Evolutionary conservation across 345 rosid genomes (phyloP).

Genomic region (Capsella bursapastoris): DNA sequence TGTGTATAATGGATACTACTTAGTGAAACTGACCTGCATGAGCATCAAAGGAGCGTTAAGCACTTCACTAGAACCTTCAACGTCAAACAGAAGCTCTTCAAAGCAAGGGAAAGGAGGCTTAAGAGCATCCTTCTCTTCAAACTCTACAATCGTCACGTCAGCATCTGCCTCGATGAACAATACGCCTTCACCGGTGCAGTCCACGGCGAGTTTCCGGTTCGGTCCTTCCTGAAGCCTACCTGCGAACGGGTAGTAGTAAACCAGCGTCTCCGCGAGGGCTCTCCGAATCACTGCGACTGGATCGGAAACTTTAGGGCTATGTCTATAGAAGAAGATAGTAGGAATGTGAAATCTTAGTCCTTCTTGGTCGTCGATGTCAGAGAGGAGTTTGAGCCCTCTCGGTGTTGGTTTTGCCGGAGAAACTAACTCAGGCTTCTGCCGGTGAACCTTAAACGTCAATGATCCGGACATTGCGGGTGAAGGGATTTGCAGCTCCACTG

Average conservation of each 20-base stretch:
- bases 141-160: background rate
- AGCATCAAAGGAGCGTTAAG: slow-evolving; percentile 44
- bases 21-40: slow-evolving; percentile 39
- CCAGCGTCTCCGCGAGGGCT: background rate
- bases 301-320: background rate
- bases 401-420: slow-evolving; percentile 59
- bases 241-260: background rate
- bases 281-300: background rate
- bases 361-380: slow-evolving; percentile 66
- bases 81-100: slow-evolving; percentile 44
- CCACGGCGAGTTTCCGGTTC: background rate
- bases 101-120: slow-evolving; percentile 49
- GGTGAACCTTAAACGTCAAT: slow-evolving; percentile 46
- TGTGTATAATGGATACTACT: background rate
- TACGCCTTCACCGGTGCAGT: background rate
- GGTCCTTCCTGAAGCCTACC: background rate
- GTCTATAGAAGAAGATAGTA: slow-evolving; percentile 44
- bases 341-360: slow-evolving; percentile 54
- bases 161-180: background rate
- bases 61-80: slow-evolving; percentile 35
- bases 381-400: slow-evolving; percentile 50
- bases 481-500: slow-evolving; percentile 28
- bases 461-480: slow-evolving; percentile 13
- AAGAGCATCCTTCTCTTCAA: slow-evolving; percentile 30
- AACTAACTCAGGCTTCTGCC: slow-evolving; percentile 47